These are phyloP conservation scores for Coccomyxa subellipsoidea DNA, from an alignment of 163 green algal genomes.

Conservation along the genomic window DNA sequence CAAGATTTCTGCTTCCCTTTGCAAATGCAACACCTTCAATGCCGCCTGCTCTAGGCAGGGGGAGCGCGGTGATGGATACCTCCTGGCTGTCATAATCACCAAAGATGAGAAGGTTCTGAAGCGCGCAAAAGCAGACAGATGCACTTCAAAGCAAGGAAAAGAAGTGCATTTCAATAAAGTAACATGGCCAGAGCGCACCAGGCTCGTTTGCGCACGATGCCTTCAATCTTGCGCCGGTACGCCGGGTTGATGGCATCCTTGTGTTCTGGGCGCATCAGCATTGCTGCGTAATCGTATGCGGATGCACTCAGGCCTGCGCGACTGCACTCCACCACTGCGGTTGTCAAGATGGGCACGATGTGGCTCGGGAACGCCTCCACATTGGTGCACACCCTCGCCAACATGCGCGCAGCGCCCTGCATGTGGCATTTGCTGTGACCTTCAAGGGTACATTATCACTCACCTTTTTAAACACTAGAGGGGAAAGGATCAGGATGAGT, in stretches of 20 bases:
- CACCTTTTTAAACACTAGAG: too few relatives aligned
- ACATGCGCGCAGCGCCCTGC: slow-evolving; percentile 66
- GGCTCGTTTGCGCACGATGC: background rate
- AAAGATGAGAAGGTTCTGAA: too few relatives aligned
- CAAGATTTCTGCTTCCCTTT: background rate
- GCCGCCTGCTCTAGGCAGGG: too few relatives aligned
- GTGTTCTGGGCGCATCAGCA: slow-evolving; percentile 53
- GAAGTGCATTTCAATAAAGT: too few relatives aligned
- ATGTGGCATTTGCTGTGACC: background rate
- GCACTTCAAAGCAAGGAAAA: too few relatives aligned
- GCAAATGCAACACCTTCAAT: background rate
- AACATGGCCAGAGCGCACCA: too few relatives aligned
- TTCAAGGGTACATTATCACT: too few relatives aligned
- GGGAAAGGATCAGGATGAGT: too few relatives aligned
- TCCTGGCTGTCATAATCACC: too few relatives aligned
- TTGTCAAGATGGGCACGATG: slow-evolving; percentile 83
- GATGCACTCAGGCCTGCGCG: slow-evolving; percentile 66
- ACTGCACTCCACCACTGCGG: slow-evolving; percentile 85
- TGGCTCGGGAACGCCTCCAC: slow-evolving; percentile 69
- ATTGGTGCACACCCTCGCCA: slow-evolving; percentile 64
- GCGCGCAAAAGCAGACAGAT: too few relatives aligned
- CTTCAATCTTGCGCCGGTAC: background rate
- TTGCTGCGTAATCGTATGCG: slow-evolving; percentile 71
- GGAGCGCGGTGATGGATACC: too few relatives aligned
- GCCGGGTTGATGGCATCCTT: background rate